Evolutionary conservation across 176 grass and related monocot genomes (phyloP).

Genomic region (Luzula sylvatica): DNA sequence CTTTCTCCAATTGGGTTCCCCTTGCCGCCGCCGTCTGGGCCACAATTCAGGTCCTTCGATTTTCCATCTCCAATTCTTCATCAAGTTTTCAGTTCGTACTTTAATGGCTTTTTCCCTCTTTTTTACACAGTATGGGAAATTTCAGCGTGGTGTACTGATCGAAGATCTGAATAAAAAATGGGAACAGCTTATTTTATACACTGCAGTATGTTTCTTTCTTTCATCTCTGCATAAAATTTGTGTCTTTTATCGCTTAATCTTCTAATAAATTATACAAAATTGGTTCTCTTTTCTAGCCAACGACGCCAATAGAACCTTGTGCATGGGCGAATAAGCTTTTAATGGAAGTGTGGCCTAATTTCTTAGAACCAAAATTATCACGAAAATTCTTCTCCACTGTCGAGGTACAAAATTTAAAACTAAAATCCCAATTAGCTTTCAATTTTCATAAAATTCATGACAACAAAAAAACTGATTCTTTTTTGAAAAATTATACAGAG

Average conservation of each 20-base stretch:
- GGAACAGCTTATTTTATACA: constrained; percentile 84
- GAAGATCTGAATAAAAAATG: constrained; percentile 95
- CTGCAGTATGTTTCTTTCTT: constrained; percentile 39
- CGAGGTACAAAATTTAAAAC: constrained; percentile 48
- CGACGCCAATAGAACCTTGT: constrained; percentile 78
- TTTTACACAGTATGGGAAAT: constrained; percentile 64
- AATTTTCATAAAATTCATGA: no score
- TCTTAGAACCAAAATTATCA: constrained; percentile 87
- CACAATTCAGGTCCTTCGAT: constrained; percentile 55
- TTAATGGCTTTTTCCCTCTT: constrained; percentile 5
- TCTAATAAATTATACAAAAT: not conserved
- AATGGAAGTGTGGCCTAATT: constrained; percentile 89
- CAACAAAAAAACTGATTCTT: not conserved
- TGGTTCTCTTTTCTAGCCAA: constrained; percentile 37
- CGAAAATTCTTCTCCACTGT: constrained; percentile 62
- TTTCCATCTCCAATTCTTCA: not conserved
- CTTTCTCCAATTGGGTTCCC: constrained; percentile 96
- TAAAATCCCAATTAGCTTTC: not conserved
- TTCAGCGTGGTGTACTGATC: constrained; percentile 44
- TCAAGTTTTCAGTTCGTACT: not conserved
- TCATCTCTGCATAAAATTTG: not conserved
- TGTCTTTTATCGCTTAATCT: not conserved
- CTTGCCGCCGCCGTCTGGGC: constrained; percentile 75
- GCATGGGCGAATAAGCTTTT: constrained; percentile 86
- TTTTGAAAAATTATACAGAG: constrained; percentile 42